Conservation (phyloP, 805 yeast genomes). For the Saturnispora serradocipensis region DNA sequence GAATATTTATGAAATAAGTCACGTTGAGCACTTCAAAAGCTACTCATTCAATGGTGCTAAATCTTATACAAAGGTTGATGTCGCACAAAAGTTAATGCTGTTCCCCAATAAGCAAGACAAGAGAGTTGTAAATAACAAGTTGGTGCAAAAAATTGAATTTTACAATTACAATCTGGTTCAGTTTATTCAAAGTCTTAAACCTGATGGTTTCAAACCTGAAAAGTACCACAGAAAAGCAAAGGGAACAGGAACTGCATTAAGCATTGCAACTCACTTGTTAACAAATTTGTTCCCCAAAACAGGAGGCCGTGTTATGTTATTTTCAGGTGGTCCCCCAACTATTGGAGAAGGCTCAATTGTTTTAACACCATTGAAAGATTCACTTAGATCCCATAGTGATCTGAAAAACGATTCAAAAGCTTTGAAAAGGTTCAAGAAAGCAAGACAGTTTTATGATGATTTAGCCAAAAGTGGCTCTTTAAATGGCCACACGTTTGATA, state of each 20-base stretch:
- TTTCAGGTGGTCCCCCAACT: constrained; percentile 59
- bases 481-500: constrained; percentile 46
- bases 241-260: constrained; percentile 53
- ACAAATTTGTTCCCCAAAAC: constrained; percentile 33
- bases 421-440: constrained; percentile 34
- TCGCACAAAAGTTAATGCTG: constrained; percentile 34
- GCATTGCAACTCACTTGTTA: constrained; percentile 34
- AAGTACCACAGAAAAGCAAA: constrained; percentile 41
- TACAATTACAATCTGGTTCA: constrained; percentile 43
- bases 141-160: constrained; percentile 38
- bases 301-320: constrained; percentile 47
- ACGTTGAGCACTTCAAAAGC: constrained; percentile 27
- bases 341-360: constrained; percentile 58
- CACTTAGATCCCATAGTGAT: constrained; percentile 60
- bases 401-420: constrained; percentile 35
- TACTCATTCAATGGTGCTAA: constrained; percentile 50
- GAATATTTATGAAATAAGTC: constrained; percentile 43
- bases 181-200: constrained; percentile 39
- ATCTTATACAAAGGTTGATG: constrained; percentile 37
- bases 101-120: constrained; percentile 19
- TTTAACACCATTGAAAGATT: constrained; percentile 45
- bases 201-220: constrained; percentile 41
- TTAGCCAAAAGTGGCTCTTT: constrained; percentile 39
- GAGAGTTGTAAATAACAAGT: constrained; percentile 25
- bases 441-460: constrained; percentile 38